Conservation (phyloP, 495 filamentous ascomycete species). For the Tuber aestivum region DNA sequence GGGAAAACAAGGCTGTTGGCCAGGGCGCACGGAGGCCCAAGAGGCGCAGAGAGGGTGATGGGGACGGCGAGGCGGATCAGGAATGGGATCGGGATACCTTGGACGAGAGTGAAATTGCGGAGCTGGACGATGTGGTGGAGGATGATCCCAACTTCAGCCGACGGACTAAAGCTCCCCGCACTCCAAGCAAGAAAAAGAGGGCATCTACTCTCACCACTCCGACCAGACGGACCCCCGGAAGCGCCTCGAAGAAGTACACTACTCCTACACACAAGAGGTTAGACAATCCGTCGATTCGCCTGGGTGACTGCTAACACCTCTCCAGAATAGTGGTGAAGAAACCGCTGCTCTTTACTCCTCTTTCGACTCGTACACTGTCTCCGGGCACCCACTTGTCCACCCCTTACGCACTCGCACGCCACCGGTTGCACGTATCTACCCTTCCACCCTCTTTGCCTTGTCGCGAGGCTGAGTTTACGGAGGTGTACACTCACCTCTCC, state of each 20-base stretch:
- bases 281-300: slow-evolving; percentile 2
- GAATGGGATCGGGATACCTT: slow-evolving; percentile 28
- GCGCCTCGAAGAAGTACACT: slow-evolving; percentile 47
- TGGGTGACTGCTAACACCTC: slow-evolving; percentile 6
- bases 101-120: slow-evolving; percentile 18
- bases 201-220: slow-evolving; percentile 48
- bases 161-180: slow-evolving; percentile 48
- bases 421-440: slow-evolving; percentile 82
- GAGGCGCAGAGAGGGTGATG: slow-evolving; percentile 44
- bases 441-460: slow-evolving; percentile 86
- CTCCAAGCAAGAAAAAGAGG: slow-evolving; percentile 46
- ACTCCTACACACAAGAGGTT: slow-evolving; percentile 70
- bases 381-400: slow-evolving; percentile 70
- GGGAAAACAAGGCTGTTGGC: slow-evolving; percentile 52
- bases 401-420: slow-evolving; percentile 86
- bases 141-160: slow-evolving; percentile 55
- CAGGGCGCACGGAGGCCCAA: slow-evolving; percentile 30
- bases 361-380: slow-evolving; percentile 79
- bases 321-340: slow-evolving; percentile 74
- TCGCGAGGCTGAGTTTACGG: slow-evolving; percentile 81
- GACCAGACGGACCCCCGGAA: slow-evolving; percentile 55
- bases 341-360: slow-evolving; percentile 87
- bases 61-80: slow-evolving; percentile 48
- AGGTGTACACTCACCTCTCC: slow-evolving; percentile 88
- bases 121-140: slow-evolving; percentile 35